Base-by-base conservation (phyloP, 495 filamentous ascomycete species). In the Hypomontagnella monticulosa region DNA sequence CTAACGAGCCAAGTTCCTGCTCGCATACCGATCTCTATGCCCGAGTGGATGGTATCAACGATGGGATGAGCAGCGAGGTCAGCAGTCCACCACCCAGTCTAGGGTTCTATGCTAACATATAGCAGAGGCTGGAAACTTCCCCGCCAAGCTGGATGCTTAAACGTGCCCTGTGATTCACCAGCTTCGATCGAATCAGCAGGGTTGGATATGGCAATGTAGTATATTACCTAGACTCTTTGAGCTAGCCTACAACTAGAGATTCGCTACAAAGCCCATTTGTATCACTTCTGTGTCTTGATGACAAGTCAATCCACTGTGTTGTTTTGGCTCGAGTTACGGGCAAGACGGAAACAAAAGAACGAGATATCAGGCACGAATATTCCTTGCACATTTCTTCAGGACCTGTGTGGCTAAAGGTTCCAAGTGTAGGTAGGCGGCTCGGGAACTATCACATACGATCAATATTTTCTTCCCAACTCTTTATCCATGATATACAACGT, bases 1-100 rank as follows among this genome's bases (percentile, higher is more conserved):
- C 69, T 72, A 36, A 55, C 20, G 14, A 34, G 33, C 59, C 42
- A 60, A 98, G 95, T 99, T 99, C 86, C 91, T 86, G 83, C 87
- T 94, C 70, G 92, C 96, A 57, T 99, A 95, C 85, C 88, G 92
- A 73, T 95, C 96, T 68, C 89, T 99, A 62, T 99, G 96, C 88
- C 95, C 96, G 66, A 95, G 91, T 79, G 83, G 87, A 72, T 99
- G 96, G 96, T 89, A 90, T 72, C 85, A 91, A 80, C 86, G 94
- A 77, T 99, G 96, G 96, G 96, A 99, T 78, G 89, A 91, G 70
- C 96, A 98, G 84, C 89, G 94, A 79, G 93, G 94, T 97, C 85
- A 70, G 90, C 83, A 71, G 42, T 55, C 55, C 18, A 15, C 32
- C 15, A 8, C 16, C 38, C 19, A 23, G 48, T 15, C 37, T 41